These are phyloP conservation scores for Neospora caninum DNA, from an alignment of 169 alveolate genomes.

Conservation along the genomic window DNA sequence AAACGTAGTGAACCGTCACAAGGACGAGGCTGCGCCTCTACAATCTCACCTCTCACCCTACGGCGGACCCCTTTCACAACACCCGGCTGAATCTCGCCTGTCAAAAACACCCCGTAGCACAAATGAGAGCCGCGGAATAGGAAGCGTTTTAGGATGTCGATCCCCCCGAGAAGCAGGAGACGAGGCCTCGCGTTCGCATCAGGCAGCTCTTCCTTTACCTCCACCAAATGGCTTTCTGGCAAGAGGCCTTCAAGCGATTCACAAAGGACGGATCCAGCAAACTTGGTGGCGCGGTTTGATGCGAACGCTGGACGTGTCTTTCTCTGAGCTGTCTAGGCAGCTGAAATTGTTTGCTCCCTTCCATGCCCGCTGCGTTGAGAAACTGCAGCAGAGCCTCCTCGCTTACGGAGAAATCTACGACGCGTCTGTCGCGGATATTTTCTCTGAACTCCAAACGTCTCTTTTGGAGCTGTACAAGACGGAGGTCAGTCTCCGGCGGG, in stretches of 20 bases:
- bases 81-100: no score
- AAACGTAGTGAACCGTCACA: no score
- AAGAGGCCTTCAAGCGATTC: conserved; percentile 15
- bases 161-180: no score
- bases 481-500: neutral
- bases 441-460: neutral
- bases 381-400: neutral
- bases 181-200: no score
- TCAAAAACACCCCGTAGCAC: no score
- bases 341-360: conserved; percentile 8
- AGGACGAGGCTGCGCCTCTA: no score
- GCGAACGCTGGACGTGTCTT: neutral
- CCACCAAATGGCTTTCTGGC: neutral
- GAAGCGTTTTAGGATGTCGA: no score
- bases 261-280: neutral
- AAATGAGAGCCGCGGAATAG: no score
- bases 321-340: conserved; percentile 21
- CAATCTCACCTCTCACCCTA: no score
- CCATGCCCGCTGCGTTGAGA: conserved; percentile 28
- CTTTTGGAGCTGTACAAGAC: neutral
- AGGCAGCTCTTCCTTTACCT: no score
- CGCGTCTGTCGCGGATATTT: neutral
- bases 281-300: conserved; percentile 24
- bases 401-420: neutral
- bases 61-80: no score